phyloP scores from a whole-genome alignment of 805 yeast genomes.

The Yamadazyma phyllophila region DNA sequence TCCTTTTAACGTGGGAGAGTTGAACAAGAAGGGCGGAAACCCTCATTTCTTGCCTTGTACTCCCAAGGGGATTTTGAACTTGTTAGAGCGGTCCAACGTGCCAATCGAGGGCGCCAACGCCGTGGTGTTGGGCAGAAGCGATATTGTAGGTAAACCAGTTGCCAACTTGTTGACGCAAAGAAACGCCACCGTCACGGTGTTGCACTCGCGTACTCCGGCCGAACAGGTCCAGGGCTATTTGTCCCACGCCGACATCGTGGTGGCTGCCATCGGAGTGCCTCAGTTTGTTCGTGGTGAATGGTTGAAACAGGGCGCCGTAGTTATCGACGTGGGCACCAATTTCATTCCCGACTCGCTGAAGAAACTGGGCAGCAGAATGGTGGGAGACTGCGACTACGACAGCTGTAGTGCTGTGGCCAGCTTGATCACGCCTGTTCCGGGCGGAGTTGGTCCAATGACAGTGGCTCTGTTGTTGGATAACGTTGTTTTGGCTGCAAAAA shows the following conservation, averaged over 20 bases:
- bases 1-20: slow-evolving; percentile 72
- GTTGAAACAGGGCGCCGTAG: slow-evolving; percentile 65
- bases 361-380: slow-evolving; percentile 69
- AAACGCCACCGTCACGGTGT: slow-evolving; percentile 73
- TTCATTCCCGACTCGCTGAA: slow-evolving; percentile 63
- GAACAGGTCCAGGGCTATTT: slow-evolving; percentile 47
- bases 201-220: slow-evolving; percentile 65
- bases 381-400: slow-evolving; percentile 74
- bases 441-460: slow-evolving; percentile 93
- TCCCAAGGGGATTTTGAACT: slow-evolving; percentile 73
- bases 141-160: slow-evolving; percentile 82
- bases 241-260: slow-evolving; percentile 67
- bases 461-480: slow-evolving; percentile 78
- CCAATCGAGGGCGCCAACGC: slow-evolving; percentile 64
- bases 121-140: slow-evolving; percentile 84
- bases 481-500: slow-evolving; percentile 66
- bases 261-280: slow-evolving; percentile 75
- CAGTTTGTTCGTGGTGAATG: slow-evolving; percentile 71
- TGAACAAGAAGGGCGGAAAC: slow-evolving; percentile 67
- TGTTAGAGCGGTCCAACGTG: slow-evolving; percentile 57
- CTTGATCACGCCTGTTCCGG: slow-evolving; percentile 83
- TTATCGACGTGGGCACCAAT: slow-evolving; percentile 83
- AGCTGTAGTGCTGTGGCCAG: slow-evolving; percentile 54
- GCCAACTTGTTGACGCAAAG: slow-evolving; percentile 66
- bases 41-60: slow-evolving; percentile 80